Conservation (phyloP, 73 alveolate genomes). For the Tetrahymena borealis region DNA sequence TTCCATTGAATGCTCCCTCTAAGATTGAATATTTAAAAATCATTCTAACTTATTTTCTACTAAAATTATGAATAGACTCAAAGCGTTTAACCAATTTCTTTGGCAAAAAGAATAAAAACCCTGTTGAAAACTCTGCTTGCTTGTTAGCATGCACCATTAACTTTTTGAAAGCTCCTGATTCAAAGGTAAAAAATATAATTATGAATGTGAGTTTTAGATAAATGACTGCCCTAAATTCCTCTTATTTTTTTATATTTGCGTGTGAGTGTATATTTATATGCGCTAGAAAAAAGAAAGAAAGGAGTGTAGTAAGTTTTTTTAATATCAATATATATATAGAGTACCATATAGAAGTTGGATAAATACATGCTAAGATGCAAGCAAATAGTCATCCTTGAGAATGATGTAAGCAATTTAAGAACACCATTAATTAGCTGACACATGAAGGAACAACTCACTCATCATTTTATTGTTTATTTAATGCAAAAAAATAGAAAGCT, state of each 20-base stretch:
- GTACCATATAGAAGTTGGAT: not conserved
- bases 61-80: not conserved
- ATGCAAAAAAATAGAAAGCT: not conserved
- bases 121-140: not conserved
- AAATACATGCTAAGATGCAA: not conserved
- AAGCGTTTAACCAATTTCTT: not conserved
- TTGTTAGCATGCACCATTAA: not conserved
- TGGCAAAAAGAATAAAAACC: not conserved
- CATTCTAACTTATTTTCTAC: not conserved
- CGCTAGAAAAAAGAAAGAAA: not conserved
- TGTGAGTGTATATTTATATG: not conserved
- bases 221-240: no score
- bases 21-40: no score
- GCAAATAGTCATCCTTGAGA: not conserved
- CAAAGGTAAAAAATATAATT: not conserved
- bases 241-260: not conserved
- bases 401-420: not conserved
- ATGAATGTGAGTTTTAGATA: not conserved
- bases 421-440: not conserved
- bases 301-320: not conserved
- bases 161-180: not conserved
- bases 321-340: not conserved
- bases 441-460: not conserved
- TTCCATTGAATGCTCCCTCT: no score
- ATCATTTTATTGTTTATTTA: not conserved